Evolutionary conservation across 768 basidiomycete species (phyloP).

Genomic region (Podaxis mareebaensis): DNA sequence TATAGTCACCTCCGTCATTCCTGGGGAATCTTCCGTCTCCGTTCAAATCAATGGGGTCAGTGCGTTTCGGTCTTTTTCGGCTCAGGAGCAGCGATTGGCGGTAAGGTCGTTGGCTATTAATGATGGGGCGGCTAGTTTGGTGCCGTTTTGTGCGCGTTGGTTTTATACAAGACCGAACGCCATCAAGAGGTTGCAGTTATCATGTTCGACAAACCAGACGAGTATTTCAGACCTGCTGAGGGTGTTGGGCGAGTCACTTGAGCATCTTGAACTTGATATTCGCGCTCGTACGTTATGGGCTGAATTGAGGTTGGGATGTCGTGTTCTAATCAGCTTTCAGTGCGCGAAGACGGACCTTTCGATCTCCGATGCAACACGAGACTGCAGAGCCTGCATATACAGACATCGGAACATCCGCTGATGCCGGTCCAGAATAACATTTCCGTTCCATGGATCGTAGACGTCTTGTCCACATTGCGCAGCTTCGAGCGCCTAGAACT

Average conservation of each 20-base stretch:
- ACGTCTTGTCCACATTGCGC: slow-evolving; percentile 7
- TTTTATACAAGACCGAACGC: neutral
- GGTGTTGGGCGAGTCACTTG: slow-evolving; percentile 9
- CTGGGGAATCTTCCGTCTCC: neutral
- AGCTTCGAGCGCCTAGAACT: slow-evolving; percentile 6
- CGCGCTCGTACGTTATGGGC: slow-evolving; percentile 1
- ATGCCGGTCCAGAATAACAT: neutral
- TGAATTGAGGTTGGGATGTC: no score
- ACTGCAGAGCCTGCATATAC: slow-evolving; percentile 7
- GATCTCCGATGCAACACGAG: slow-evolving; percentile 13
- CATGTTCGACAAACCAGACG: slow-evolving; percentile 5
- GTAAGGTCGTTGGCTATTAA: slow-evolving; percentile 4
- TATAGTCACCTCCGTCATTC: slow-evolving; percentile 9
- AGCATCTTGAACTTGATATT: slow-evolving; percentile 11
- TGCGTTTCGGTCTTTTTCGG: neutral
- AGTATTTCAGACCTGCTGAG: slow-evolving; percentile 7
- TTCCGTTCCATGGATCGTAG: slow-evolving; percentile 9
- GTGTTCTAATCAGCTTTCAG: neutral
- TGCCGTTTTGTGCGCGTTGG: slow-evolving; percentile 10
- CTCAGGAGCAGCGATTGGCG: neutral
- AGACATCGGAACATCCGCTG: neutral
- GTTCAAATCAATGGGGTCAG: neutral
- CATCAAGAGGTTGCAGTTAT: slow-evolving; percentile 9
- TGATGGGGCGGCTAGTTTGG: slow-evolving; percentile 9
- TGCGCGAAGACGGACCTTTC: neutral